A percentile compares a stretch with the other conserved stretches of the same genome.
Conservation (phyloP, 805 yeast species). For the Candida nemodendra region DNA sequence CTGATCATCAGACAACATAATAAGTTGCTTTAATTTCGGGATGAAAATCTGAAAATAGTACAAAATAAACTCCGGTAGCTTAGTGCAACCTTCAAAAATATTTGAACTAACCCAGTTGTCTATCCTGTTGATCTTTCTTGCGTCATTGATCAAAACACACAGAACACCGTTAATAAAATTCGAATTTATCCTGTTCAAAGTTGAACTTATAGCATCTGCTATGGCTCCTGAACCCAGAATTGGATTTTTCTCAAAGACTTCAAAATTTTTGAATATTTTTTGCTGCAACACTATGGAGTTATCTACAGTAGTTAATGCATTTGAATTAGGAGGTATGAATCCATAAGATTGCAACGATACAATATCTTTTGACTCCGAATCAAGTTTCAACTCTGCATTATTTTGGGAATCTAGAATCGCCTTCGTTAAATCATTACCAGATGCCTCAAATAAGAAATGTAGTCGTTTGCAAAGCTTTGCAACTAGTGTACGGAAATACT, state of each 20-base stretch:
- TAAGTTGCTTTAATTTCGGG: constrained; percentile 28
- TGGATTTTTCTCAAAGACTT: constrained; percentile 42
- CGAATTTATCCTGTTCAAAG: constrained; percentile 22
- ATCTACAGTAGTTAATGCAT: constrained; percentile 56
- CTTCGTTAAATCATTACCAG: constrained; percentile 39
- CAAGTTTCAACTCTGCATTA: constrained; percentile 5
- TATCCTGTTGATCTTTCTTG: constrained; percentile 21
- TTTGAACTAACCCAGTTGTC: constrained; percentile 41
- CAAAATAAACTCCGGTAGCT: constrained; percentile 37
- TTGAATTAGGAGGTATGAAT: constrained; percentile 63
- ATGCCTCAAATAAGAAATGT: constrained; percentile 28
- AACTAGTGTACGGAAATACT: constrained; percentile 27
- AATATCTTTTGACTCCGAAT: constrained; percentile 7
- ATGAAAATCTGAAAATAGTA: constrained; percentile 39
- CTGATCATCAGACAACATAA: constrained; percentile 17
- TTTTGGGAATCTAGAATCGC: constrained; percentile 10
- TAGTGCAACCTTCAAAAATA: constrained; percentile 33
- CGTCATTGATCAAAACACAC: constrained; percentile 25
- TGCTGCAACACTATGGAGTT: constrained; percentile 48
- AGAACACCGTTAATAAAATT: constrained; percentile 28
- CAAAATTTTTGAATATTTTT: constrained; percentile 33
- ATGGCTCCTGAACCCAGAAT: constrained; percentile 35
- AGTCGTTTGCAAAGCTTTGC: constrained; percentile 30
- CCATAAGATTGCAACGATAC: constrained; percentile 37
- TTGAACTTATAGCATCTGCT: constrained; percentile 20